These are phyloP conservation scores for Stenocarpella maydis DNA, from an alignment of 2,329 filamentous ascomycete species.

Conservation along the genomic window DNA sequence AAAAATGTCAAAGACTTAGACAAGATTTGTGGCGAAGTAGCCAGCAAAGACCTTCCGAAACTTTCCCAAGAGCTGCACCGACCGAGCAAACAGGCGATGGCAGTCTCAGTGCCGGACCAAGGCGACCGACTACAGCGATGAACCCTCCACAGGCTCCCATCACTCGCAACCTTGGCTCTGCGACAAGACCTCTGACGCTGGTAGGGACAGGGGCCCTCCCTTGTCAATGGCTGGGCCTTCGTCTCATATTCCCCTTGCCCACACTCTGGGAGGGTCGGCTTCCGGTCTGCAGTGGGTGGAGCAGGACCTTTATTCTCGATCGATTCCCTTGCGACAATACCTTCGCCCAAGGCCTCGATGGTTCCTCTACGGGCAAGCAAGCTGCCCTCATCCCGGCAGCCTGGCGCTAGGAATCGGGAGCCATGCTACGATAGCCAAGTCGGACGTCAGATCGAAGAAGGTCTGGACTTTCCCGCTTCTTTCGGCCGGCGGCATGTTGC, in stretches of 20 bases:
- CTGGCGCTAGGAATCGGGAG: neutral
- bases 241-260: slow-evolving; percentile 41
- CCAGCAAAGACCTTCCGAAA: slow-evolving; percentile 27
- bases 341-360: slow-evolving; percentile 8
- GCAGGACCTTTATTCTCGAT: slow-evolving; percentile 35
- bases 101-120: slow-evolving; percentile 24
- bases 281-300: slow-evolving; percentile 40
- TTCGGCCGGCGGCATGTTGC: slow-evolving; percentile 13
- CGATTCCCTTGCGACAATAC: slow-evolving; percentile 38
- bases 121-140: slow-evolving; percentile 24
- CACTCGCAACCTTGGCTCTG: slow-evolving; percentile 32
- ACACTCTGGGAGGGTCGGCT: slow-evolving; percentile 36
- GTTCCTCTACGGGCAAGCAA: neutral
- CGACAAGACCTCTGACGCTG: slow-evolving; percentile 27
- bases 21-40: neutral
- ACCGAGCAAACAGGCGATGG: slow-evolving; percentile 24
- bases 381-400: neutral
- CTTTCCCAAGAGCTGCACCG: slow-evolving; percentile 1
- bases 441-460: neutral
- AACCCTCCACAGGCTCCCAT: slow-evolving; percentile 25
- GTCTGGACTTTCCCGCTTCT: slow-evolving; percentile 12
- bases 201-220: slow-evolving; percentile 24
- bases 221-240: slow-evolving; percentile 33
- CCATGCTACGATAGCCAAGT: neutral
- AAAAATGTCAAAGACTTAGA: neutral